Percentiles rank a stretch among this genome's conserved stretches.
Evolutionary conservation across 140 eudicot species (phyloP).

Genomic region (Artemisia princeps): DNA sequence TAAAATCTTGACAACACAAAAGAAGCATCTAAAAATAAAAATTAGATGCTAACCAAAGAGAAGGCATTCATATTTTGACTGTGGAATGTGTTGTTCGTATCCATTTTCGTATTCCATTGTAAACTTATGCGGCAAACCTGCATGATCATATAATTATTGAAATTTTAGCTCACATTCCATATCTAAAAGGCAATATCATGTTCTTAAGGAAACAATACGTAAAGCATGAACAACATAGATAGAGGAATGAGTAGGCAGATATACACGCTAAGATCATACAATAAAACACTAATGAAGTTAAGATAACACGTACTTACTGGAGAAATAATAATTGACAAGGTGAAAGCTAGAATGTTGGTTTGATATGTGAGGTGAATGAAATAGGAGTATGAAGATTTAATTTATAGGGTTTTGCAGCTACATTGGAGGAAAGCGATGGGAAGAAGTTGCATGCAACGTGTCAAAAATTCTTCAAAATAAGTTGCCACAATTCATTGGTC

Average conservation of each 20-base stretch:
- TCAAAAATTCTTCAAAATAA: background rate
- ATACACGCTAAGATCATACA: too few species aligned
- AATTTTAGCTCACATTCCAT: background rate
- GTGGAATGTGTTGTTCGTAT: constrained; percentile 5
- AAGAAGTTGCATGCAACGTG: constrained; percentile 16
- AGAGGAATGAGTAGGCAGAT: too few species aligned
- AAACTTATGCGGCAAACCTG: background rate
- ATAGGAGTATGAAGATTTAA: background rate
- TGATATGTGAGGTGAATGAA: background rate
- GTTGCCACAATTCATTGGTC: background rate
- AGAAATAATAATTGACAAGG: background rate
- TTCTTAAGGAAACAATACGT: too few species aligned
- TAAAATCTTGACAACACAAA: background rate
- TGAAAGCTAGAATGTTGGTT: background rate
- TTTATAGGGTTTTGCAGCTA: constrained; percentile 5
- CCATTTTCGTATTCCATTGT: constrained; percentile 49
- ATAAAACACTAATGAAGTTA: background rate
- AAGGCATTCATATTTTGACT: constrained; percentile 68
- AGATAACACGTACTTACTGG: constrained; percentile 4
- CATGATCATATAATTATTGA: background rate
- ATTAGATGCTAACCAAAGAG: constrained; percentile 54
- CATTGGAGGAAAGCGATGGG: background rate
- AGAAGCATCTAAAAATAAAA: background rate
- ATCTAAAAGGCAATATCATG: background rate
- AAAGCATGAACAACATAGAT: too few species aligned